Conservation (phyloP, 148 eudicot species). For the Cornus suecica region DNA sequence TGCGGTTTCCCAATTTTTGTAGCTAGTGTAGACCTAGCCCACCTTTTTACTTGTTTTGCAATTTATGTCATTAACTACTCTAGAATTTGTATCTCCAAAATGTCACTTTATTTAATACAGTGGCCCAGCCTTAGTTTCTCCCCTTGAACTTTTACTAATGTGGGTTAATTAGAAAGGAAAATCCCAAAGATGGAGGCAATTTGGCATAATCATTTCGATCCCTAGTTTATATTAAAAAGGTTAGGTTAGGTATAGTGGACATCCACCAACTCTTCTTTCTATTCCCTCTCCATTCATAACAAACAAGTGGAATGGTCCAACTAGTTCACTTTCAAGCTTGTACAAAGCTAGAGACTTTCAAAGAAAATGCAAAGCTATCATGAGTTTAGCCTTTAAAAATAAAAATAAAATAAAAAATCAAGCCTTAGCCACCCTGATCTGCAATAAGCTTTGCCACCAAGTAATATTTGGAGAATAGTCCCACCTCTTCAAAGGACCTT, state of each 20-base stretch:
- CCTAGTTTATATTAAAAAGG: not conserved
- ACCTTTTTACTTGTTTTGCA: no score
- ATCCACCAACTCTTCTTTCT: slow-evolving; percentile 12
- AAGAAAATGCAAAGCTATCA: slow-evolving; percentile 9
- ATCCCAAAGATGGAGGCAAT: slow-evolving; percentile 2
- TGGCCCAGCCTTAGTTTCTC: not conserved
- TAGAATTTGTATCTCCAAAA: no score
- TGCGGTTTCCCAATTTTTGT: no score
- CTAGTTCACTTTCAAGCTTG: not conserved
- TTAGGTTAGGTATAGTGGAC: not conserved
- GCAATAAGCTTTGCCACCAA: slow-evolving; percentile 5
- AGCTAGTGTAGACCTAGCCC: no score
- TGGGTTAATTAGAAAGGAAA: not conserved
- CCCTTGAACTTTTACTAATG: not conserved
- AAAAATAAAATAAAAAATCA: no score
- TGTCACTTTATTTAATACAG: not conserved
- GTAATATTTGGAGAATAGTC: slow-evolving; percentile 10
- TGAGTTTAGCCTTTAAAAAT: slow-evolving; percentile 7
- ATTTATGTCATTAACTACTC: no score
- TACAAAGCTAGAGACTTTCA: slow-evolving; percentile 2
- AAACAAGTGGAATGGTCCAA: not conserved
- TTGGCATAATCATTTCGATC: slow-evolving; percentile 8
- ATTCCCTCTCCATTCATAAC: not conserved
- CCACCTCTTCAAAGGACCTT: slow-evolving; percentile 8
- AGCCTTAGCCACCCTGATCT: not conserved